Conservation (phyloP, 2,329 filamentous ascomycete genomes). For the Raffaelea albimanens region DNA sequence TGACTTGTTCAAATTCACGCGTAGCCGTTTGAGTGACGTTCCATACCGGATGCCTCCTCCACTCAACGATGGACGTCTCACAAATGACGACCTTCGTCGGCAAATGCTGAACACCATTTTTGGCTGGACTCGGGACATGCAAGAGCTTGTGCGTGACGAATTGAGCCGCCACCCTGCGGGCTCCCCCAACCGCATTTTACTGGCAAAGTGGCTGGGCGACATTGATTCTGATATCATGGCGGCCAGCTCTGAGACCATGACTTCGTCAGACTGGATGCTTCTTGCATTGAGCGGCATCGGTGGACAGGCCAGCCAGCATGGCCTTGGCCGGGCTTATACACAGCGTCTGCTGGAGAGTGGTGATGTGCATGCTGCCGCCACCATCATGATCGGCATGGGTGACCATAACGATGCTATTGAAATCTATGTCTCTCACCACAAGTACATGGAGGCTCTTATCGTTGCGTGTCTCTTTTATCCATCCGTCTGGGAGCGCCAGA, state of each 20-base stretch:
- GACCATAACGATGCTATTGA: slow-evolving; percentile 93
- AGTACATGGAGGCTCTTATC: slow-evolving; percentile 86
- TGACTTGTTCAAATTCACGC: slow-evolving; percentile 81
- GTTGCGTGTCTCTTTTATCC: slow-evolving; percentile 78
- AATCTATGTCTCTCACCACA: slow-evolving; percentile 84
- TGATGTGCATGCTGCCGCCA: slow-evolving; percentile 84
- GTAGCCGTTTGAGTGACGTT: slow-evolving; percentile 71
- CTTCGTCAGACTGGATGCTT: slow-evolving; percentile 94
- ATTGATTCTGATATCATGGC: slow-evolving; percentile 73
- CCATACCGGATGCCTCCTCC: slow-evolving; percentile 64
- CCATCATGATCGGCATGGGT: slow-evolving; percentile 85
- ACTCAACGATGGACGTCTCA: slow-evolving; percentile 47
- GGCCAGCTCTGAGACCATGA: slow-evolving; percentile 75
- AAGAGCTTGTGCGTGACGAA: slow-evolving; percentile 76
- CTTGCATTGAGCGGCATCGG: slow-evolving; percentile 85
- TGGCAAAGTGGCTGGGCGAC: slow-evolving; percentile 89
- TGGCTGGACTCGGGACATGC: slow-evolving; percentile 82
- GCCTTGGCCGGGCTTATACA: slow-evolving; percentile 82
- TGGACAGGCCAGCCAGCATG: slow-evolving; percentile 68
- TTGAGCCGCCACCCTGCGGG: slow-evolving; percentile 62
- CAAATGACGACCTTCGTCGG: slow-evolving; percentile 69
- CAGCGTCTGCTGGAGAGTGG: slow-evolving; percentile 82
- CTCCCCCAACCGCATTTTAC: slow-evolving; percentile 69
- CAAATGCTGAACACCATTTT: slow-evolving; percentile 95
- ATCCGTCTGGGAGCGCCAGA: slow-evolving; percentile 82